Percentiles rank a stretch among this genome's conserved stretches.
Conservation (phyloP, 1,284 basidiomycete species). For the Cryptococcus sp. region DNA sequence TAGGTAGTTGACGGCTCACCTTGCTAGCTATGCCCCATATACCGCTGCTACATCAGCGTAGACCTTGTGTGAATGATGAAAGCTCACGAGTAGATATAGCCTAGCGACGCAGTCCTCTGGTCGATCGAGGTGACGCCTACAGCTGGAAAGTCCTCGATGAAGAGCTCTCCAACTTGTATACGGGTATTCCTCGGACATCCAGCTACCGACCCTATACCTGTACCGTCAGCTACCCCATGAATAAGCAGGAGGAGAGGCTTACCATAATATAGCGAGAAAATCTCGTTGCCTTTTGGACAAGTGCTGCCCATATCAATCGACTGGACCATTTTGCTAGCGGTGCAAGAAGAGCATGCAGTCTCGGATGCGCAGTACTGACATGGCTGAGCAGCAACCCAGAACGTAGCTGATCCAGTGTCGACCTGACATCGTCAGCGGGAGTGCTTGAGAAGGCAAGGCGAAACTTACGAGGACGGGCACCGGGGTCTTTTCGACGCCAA, state of each 20-base stretch:
- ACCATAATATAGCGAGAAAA: neutral
- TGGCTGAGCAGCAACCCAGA: slow-evolving; percentile 1
- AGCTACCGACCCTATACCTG: neutral
- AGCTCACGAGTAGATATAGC: slow-evolving; percentile 1
- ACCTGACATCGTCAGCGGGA: neutral
- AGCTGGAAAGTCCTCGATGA: neutral
- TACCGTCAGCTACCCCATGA: neutral
- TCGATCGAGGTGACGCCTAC: slow-evolving; percentile 1
- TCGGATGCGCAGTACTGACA: neutral
- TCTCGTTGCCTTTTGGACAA: neutral
- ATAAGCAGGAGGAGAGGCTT: neutral
- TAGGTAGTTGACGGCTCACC: neutral
- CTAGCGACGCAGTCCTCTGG: neutral
- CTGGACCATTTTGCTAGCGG: neutral
- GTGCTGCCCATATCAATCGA: neutral
- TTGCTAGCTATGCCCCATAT: slow-evolving; percentile 3
- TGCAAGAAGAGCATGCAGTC: neutral
- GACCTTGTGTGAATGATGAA: neutral
- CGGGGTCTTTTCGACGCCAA: neutral
- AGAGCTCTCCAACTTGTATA: neutral
- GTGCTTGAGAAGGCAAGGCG: neutral
- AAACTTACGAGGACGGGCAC: slow-evolving; percentile 5
- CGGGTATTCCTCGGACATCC: neutral
- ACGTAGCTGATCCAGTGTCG: slow-evolving; percentile 3
- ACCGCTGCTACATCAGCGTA: neutral